Evolutionary conservation across 2,329 filamentous ascomycete species (phyloP).

Genomic region (Cyanodermella asteris): DNA sequence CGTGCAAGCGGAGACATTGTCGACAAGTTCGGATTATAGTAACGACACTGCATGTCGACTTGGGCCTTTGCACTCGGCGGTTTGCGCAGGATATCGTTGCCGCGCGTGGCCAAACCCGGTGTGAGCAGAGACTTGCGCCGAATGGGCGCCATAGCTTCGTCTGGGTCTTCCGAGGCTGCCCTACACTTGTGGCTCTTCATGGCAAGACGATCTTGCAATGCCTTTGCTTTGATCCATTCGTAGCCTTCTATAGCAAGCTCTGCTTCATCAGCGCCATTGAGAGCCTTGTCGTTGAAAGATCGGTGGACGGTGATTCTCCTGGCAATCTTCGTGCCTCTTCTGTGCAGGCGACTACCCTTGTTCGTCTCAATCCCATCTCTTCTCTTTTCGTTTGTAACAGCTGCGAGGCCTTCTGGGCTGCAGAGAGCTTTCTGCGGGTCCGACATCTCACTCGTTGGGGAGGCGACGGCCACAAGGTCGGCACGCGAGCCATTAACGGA

Average conservation of each 20-base stretch:
- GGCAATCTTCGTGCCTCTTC: no score
- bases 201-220: constrained; percentile 6
- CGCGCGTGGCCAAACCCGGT: constrained; percentile 8
- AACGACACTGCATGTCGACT: constrained; percentile 5
- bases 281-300: no score
- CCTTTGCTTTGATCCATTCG: constrained; percentile 7
- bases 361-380: no score
- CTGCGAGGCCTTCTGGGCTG: no score
- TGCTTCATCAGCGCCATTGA: constrained; percentile 5
- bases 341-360: no score
- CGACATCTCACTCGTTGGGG: no score
- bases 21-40: constrained; percentile 6
- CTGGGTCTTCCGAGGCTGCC: constrained; percentile 6
- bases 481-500: no score
- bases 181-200: constrained; percentile 7
- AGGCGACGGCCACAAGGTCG: no score
- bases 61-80: constrained; percentile 6
- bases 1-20: constrained; percentile 6
- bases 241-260: constrained; percentile 3
- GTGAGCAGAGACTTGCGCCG: constrained; percentile 8
- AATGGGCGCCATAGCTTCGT: constrained; percentile 6
- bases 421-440: no score
- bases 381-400: no score
- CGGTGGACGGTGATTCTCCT: no score
- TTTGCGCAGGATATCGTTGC: constrained; percentile 8